phyloP scores from a whole-genome alignment of 345 rosid genomes.

The Jatropha curcas region DNA sequence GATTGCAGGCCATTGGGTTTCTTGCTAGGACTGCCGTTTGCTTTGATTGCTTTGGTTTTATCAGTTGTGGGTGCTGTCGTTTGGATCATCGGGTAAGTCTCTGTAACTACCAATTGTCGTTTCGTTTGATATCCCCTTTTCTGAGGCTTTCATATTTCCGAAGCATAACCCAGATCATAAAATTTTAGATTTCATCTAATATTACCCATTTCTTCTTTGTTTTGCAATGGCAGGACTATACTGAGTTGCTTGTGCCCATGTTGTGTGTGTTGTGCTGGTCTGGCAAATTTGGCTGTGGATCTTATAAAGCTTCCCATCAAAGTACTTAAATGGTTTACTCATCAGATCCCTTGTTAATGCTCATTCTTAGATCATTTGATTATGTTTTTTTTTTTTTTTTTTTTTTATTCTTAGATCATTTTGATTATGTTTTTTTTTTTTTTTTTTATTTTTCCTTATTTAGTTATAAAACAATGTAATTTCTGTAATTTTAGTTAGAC shows the following conservation, averaged over 20 bases:
- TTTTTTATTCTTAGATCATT: too few relatives aligned
- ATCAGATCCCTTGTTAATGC: conserved; percentile 76
- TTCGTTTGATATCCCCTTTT: neutral
- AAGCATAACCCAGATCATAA: neutral
- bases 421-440: too few relatives aligned
- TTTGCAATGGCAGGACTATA: conserved; percentile 44
- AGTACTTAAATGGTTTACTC: conserved; percentile 60
- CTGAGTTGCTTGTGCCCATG: conserved; percentile 89
- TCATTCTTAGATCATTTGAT: too few relatives aligned
- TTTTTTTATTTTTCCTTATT: too few relatives aligned
- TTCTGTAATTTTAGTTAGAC: too few relatives aligned
- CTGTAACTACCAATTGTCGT: neutral
- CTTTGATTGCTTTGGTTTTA: conserved; percentile 60
- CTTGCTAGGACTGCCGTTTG: conserved; percentile 78
- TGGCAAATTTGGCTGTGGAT: conserved; percentile 64
- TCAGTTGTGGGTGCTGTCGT: conserved; percentile 66
- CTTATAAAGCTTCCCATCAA: conserved; percentile 70
- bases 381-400: too few relatives aligned
- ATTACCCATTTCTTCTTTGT: neutral
- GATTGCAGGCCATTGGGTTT: conserved; percentile 86
- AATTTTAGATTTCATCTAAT: neutral
- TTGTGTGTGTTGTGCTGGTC: conserved; percentile 65
- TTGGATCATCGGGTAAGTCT: conserved; percentile 73
- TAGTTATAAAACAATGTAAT: too few relatives aligned
- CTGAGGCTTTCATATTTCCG: neutral